Base-by-base conservation (phyloP, 2,329 filamentous ascomycete species). In the Aspergillus sp. region DNA sequence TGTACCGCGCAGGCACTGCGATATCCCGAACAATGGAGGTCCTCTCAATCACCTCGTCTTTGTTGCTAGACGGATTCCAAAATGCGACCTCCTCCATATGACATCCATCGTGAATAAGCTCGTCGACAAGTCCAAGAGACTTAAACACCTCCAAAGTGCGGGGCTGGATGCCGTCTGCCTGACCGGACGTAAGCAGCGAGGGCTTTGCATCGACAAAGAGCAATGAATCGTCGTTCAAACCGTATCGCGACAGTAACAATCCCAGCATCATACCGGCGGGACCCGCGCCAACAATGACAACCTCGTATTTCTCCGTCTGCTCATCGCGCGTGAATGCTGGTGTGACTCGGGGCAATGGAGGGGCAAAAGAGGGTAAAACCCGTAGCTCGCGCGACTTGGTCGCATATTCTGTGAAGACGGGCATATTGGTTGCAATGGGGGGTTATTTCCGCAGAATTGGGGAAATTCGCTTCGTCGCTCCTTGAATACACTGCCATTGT, bases 1-100 rank as follows among this genome's bases (percentile, higher is more conserved):
- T 83, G 55, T 85, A 87, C 44, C 85, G 76, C 12, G 84, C 83
- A 47, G 86, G 82, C 49, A 87, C 84, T 4, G 82, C 84, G 3
- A 73, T 67, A 48, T 73, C 68, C 1, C 60, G 60, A 7, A 72
- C 64, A 20, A 71, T 63, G 23, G 83, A 82, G 1, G 83, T 87
- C 53, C 84, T 75, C 27, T 75, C 71, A 53, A 87, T 86, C 27
- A 82, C 79, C 37, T 59, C 58, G 1, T 64, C 57, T 39, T 73
- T 68, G 30, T 74, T 74, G 27, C 66, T 64, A 1, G 73, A 72
- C 0, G 83, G 82, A 52, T 87, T 83, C 84, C 84, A 88, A 57
- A 88, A 87, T 2, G 83, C 84, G 7, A 66, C 64, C 43, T 88
- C 84, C 57, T 81, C 63, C 62, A 69, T 64, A 37, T 68, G 67